Evolutionary conservation across 1,284 basidiomycete genomes (phyloP), one percentile per base, ranked within the genome.

Genomic region (Coniophora puteana): DNA sequence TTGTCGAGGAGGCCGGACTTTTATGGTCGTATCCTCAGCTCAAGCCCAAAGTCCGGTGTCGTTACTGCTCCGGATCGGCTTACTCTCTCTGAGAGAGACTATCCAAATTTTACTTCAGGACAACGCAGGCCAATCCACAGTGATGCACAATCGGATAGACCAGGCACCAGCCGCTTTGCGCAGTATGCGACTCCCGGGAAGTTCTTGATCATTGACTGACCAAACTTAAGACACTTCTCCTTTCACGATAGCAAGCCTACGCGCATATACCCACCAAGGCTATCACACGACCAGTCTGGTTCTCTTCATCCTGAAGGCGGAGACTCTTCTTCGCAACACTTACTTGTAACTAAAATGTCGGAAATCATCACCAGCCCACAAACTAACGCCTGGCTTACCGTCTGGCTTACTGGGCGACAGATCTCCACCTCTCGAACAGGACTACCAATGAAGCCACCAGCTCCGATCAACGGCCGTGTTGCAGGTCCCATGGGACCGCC

Each of bases 61-160:
- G 74, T 73, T 5, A 74, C 78, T 21, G 78, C 67, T 29, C 78
- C 78, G 14, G 63, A 71, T 47, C 63, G 83, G 53, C 64, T 85
- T 30, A 84, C 80, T 2, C 64, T 83, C 25, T 75, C 76, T 16
- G 73, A 67, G 13, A 68, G 69, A 33, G 77, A 78, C 49, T 67
- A 70, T 36, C 74, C 76, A 11, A 63, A 59, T 30, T 65, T 80
- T 40, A 58, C 62, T 30, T 38, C 60, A 54, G 44, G 54, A 52
- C 26, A 25, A 36, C 38, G 41, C 43, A 22, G 48, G 40, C 42
- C 59, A 36, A 45, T 41, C 30, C 50, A 58, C 45, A 44, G 49
- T 43, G 44, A 41, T 25, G 40, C 50, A 51, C 51, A 51, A 44
- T 40, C 45, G 13, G 53, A 66, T 27, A 59, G 66, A 47, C 74